Evolutionary conservation across 768 basidiomycete species (phyloP).

Genomic region (Mycena olivaceomarginata): DNA sequence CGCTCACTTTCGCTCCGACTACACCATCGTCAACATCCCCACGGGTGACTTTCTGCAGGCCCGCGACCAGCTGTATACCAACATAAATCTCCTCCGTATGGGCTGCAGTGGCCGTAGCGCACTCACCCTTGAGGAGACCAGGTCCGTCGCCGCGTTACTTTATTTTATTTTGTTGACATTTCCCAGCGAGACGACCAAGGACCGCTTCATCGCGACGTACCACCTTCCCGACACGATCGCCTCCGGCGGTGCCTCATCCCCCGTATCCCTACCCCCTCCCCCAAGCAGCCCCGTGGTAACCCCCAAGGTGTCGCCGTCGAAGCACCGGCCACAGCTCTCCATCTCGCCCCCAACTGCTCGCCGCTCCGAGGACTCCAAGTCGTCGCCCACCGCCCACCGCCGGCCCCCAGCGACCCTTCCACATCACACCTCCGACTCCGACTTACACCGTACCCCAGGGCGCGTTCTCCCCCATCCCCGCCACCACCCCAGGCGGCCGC

Average conservation of each 20-base stretch:
- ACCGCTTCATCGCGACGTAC: slow-evolving; percentile 86
- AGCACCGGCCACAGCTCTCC: slow-evolving; percentile 43
- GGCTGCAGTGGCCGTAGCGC: slow-evolving; percentile 87
- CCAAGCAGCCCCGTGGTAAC: slow-evolving; percentile 45
- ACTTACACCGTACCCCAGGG: slow-evolving; percentile 31
- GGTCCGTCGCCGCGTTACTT: slow-evolving; percentile 56
- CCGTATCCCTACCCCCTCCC: slow-evolving; percentile 35
- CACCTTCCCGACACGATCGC: slow-evolving; percentile 68
- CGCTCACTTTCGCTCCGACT: slow-evolving; percentile 92
- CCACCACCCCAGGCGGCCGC: slow-evolving; percentile 41
- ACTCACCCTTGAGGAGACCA: slow-evolving; percentile 86
- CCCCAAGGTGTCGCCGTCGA: slow-evolving; percentile 45
- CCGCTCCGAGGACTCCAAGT: slow-evolving; percentile 38
- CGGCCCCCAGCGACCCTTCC: slow-evolving; percentile 42
- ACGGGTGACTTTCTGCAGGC: slow-evolving; percentile 78
- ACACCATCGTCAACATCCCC: slow-evolving; percentile 88
- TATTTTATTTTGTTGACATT: slow-evolving; percentile 16
- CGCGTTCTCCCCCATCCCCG: slow-evolving; percentile 16
- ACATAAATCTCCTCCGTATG: slow-evolving; percentile 90
- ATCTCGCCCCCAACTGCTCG: slow-evolving; percentile 47
- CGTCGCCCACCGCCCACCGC: slow-evolving; percentile 43
- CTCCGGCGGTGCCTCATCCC: slow-evolving; percentile 47
- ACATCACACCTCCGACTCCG: slow-evolving; percentile 47
- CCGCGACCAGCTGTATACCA: slow-evolving; percentile 83
- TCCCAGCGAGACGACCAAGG: slow-evolving; percentile 84